phyloP scores from a whole-genome alignment of 1,284 basidiomycete species.

The Papiliotrema terrestris region DNA sequence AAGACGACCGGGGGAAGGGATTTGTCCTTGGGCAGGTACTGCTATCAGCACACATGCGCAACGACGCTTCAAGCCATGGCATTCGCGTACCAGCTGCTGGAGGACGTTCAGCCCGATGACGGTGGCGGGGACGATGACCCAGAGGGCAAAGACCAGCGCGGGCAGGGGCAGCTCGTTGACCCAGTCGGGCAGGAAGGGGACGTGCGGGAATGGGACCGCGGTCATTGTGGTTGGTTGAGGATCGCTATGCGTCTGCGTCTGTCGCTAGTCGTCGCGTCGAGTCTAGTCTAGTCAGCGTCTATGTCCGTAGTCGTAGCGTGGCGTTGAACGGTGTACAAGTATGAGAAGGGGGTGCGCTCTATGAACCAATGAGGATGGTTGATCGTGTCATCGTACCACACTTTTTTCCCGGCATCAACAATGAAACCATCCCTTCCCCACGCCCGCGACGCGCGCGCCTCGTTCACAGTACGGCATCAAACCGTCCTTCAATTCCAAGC shows the following conservation, averaged over 20 bases:
- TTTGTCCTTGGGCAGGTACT: constrained; percentile 59
- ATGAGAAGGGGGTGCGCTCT: too few species aligned
- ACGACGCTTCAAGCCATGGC: background rate
- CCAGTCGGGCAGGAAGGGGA: constrained; percentile 13
- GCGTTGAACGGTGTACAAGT: too few species aligned
- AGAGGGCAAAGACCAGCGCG: constrained; percentile 10
- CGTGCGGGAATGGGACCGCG: background rate
- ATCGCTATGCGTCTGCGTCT: too few species aligned
- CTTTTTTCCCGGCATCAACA: background rate
- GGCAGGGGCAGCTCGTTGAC: constrained; percentile 14
- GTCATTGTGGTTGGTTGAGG: too few species aligned
- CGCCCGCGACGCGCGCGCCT: too few species aligned
- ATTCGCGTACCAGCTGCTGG: constrained; percentile 55
- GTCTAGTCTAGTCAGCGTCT: too few species aligned
- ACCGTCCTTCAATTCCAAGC: too few species aligned
- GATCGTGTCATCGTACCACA: background rate
- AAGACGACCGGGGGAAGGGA: constrained; percentile 71
- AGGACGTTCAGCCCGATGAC: constrained; percentile 60
- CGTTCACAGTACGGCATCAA: too few species aligned
- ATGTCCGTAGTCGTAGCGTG: too few species aligned
- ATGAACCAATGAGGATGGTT: background rate
- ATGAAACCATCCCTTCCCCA: too few species aligned
- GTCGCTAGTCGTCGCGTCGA: too few species aligned
- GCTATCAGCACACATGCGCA: background rate
- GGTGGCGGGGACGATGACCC: constrained; percentile 36